phyloP scores from a whole-genome alignment of 1,284 basidiomycete species.

The Leccinum pachyderme region DNA sequence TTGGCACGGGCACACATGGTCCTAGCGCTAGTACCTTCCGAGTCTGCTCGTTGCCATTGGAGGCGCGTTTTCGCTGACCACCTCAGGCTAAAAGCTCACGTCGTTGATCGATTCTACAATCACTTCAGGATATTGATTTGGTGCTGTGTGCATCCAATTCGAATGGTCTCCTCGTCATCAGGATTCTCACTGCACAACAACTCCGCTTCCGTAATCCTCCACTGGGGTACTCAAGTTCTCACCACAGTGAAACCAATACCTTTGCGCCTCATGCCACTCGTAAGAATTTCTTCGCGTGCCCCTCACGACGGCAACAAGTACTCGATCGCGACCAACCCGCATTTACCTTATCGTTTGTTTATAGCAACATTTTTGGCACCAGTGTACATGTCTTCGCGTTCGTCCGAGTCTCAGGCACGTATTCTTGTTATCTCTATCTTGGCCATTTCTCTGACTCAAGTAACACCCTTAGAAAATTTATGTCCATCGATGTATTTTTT shows the following conservation, averaged over 20 bases:
- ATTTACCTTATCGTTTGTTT: conserved; percentile 2
- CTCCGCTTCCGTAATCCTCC: background rate
- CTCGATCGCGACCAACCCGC: background rate
- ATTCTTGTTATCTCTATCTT: conserved; percentile 21
- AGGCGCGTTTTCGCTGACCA: background rate
- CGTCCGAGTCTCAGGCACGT: conserved; percentile 3
- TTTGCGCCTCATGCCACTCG: background rate
- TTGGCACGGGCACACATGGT: background rate
- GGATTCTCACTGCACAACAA: conserved; percentile 6
- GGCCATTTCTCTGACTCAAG: background rate
- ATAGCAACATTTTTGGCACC: background rate
- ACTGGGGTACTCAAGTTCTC: background rate
- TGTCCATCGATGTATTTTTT: background rate
- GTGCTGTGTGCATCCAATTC: background rate
- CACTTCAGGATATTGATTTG: background rate
- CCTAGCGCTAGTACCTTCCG: background rate
- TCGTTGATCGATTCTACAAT: background rate
- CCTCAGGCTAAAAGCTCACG: no score
- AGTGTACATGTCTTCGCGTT: background rate
- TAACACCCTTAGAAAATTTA: background rate
- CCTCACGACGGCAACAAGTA: background rate
- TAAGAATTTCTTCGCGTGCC: background rate
- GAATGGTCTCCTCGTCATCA: background rate
- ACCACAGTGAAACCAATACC: background rate
- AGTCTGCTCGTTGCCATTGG: background rate